These are phyloP conservation scores for Naegleria gruberi DNA, from an alignment of 208 protist genomes.

Conservation along the genomic window DNA sequence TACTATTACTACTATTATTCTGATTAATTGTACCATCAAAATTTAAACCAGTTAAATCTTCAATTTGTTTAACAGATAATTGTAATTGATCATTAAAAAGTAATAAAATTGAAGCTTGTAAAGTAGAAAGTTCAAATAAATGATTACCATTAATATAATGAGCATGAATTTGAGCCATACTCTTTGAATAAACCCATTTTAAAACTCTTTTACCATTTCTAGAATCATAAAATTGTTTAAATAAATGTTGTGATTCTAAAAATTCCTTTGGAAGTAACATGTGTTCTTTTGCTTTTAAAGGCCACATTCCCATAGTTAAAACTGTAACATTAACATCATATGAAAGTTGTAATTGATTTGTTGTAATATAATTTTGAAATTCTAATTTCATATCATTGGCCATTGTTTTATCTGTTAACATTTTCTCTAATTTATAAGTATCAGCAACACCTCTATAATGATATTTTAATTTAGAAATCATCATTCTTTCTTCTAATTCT, in stretches of 20 bases:
- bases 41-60: slow-evolving; percentile 14
- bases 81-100: slow-evolving; percentile 50
- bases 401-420: slow-evolving; percentile 51
- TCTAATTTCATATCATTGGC: slow-evolving; percentile 50
- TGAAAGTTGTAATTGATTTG: background rate
- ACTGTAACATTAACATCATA: slow-evolving; percentile 54
- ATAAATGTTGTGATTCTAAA: slow-evolving; percentile 43
- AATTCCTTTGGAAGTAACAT: slow-evolving; percentile 38
- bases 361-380: slow-evolving; percentile 40
- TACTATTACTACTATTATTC: slow-evolving; percentile 41
- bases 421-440: slow-evolving; percentile 68
- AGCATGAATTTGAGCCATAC: background rate
- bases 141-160: slow-evolving; percentile 30
- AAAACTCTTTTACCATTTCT: slow-evolving; percentile 54
- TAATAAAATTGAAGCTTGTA: slow-evolving; percentile 56
- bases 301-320: slow-evolving; percentile 70
- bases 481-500: slow-evolving; percentile 61
- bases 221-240: slow-evolving; percentile 54
- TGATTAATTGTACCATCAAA: slow-evolving; percentile 37
- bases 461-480: slow-evolving; percentile 69
- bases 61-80: slow-evolving; percentile 45
- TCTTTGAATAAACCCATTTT: slow-evolving; percentile 52
- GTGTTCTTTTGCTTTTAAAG: slow-evolving; percentile 38
- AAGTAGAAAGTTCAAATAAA: slow-evolving; percentile 51
- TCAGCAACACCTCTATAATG: slow-evolving; percentile 48